These are phyloP conservation scores for Phytopythium litorale DNA, from an alignment of 352 stramenopile genomes.

Conservation along the genomic window DNA sequence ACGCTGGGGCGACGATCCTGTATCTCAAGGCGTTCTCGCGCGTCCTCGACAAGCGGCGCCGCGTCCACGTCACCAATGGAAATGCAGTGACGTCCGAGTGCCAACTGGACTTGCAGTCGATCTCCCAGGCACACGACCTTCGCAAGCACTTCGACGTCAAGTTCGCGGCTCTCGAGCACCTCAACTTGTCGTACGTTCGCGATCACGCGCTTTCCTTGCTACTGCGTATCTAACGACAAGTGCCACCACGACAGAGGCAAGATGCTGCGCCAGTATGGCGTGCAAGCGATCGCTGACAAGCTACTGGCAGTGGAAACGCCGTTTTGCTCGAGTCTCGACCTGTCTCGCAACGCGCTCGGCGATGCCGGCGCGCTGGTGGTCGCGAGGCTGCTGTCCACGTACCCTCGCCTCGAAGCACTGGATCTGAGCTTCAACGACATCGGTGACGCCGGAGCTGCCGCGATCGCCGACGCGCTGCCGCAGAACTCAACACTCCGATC, in stretches of 20 bases:
- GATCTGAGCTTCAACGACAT: constrained; percentile 80
- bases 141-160: constrained; percentile 45
- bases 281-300: constrained; percentile 37
- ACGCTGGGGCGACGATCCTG: constrained; percentile 35
- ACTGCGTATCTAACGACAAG: not conserved
- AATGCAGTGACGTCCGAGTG: constrained; percentile 46
- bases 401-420: constrained; percentile 32
- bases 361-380: constrained; percentile 51
- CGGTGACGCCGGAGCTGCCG: constrained; percentile 38
- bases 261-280: constrained; percentile 44
- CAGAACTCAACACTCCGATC: constrained; percentile 42
- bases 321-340: constrained; percentile 34
- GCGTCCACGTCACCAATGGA: constrained; percentile 28
- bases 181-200: constrained; percentile 18
- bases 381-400: constrained; percentile 30
- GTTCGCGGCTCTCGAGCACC: constrained; percentile 33
- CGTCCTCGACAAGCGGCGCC: constrained; percentile 34
- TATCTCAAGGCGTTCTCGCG: constrained; percentile 47
- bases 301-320: constrained; percentile 14
- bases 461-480: constrained; percentile 35
- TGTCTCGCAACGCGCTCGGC: constrained; percentile 50
- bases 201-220: not conserved
- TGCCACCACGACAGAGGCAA: constrained; percentile 18
- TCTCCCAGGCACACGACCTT: constrained; percentile 54
- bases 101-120: constrained; percentile 41